Evolutionary conservation across 805 yeast genomes (phyloP).

Genomic region (Scheffersomyces coipomensis): DNA sequence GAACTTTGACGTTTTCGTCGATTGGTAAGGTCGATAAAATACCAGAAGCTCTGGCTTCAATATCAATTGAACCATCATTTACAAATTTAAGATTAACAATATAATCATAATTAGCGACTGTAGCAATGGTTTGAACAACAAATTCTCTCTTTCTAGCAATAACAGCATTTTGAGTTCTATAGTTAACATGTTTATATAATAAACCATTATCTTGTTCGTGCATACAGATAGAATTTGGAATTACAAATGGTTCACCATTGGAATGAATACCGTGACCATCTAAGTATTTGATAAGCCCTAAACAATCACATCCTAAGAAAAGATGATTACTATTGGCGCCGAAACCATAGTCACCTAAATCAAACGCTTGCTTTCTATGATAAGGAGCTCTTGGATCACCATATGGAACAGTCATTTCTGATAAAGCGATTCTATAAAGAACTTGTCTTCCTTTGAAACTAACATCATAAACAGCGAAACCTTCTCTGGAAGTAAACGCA

Average conservation of each 20-base stretch:
- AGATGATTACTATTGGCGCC: constrained; percentile 71
- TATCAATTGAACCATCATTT: constrained; percentile 74
- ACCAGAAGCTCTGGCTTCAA: constrained; percentile 85
- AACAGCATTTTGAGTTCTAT: constrained; percentile 66
- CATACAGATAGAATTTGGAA: constrained; percentile 74
- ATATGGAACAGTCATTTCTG: constrained; percentile 88
- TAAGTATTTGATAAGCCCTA: constrained; percentile 73
- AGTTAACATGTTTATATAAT: constrained; percentile 76
- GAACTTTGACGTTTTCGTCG: constrained; percentile 63
- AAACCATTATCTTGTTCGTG: constrained; percentile 80
- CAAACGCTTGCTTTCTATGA: constrained; percentile 86
- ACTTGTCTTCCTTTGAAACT: constrained; percentile 74
- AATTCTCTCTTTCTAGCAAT: constrained; percentile 78
- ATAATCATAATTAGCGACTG: constrained; percentile 84
- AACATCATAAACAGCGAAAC: constrained; percentile 71
- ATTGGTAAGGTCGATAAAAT: constrained; percentile 82
- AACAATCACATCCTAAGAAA: constrained; percentile 76
- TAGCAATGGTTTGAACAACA: constrained; percentile 76
- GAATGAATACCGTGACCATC: constrained; percentile 58
- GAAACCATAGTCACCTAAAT: constrained; percentile 82
- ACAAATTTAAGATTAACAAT: constrained; percentile 69
- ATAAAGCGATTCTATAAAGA: constrained; percentile 68
- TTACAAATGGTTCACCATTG: constrained; percentile 59
- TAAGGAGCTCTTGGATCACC: constrained; percentile 80
- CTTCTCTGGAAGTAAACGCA: constrained; percentile 72